These are phyloP conservation scores for Achaetomium macrosporum DNA, from an alignment of 2,329 filamentous ascomycete genomes.

Conservation along the genomic window DNA sequence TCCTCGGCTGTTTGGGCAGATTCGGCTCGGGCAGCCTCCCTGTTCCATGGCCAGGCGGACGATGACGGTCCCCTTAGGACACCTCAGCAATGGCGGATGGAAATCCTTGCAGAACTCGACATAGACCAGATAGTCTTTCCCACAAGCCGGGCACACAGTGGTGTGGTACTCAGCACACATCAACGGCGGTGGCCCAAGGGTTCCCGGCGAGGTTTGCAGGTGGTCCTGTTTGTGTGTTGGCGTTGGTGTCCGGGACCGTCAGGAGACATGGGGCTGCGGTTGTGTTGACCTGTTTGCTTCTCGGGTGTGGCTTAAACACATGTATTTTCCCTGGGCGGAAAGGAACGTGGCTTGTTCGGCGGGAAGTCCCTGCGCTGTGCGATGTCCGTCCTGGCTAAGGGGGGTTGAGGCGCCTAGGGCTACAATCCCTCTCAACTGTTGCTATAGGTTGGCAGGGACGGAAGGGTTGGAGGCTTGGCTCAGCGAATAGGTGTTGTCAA, in stretches of 20 bases:
- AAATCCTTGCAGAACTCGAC: conserved; percentile 50
- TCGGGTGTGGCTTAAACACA: conserved; percentile 1
- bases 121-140: conserved; percentile 54
- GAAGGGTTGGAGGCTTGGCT: conserved; percentile 1
- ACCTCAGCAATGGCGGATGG: conserved; percentile 43
- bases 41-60: conserved; percentile 43
- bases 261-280: conserved; percentile 13
- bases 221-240: conserved; percentile 1
- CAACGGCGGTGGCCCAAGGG: conserved; percentile 31
- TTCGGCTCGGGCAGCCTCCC: conserved; percentile 51
- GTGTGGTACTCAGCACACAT: conserved; percentile 56
- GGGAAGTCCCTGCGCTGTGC: no score
- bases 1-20: conserved; percentile 53
- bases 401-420: no score
- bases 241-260: neutral
- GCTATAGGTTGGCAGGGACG: neutral
- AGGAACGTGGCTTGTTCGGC: no score
- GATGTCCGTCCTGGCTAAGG: no score
- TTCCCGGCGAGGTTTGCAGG: conserved; percentile 2
- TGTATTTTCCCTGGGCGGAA: neutral
- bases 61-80: conserved; percentile 39
- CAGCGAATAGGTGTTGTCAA: neutral
- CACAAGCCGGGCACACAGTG: conserved; percentile 50
- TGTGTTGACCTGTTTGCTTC: neutral
- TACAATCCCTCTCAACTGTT: neutral